phyloP scores from a whole-genome alignment of 148 eudicot genomes.

The Persicaria maculosa region DNA sequence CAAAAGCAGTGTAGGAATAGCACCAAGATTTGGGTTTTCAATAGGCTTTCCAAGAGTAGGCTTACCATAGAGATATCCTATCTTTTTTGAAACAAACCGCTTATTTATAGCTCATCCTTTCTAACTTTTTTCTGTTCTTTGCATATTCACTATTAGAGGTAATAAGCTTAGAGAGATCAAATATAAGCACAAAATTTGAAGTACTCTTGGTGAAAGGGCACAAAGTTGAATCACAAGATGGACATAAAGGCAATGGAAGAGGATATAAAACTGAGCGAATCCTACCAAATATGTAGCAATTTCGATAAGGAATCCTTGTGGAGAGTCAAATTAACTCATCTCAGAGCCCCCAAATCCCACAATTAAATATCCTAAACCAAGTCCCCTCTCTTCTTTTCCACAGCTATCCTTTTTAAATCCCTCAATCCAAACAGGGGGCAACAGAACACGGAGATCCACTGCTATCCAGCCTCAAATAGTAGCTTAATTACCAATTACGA shows the following conservation, averaged over 20 bases:
- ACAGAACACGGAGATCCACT: constrained; percentile 2
- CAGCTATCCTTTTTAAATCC: too few relatives aligned
- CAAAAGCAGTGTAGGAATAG: neutral
- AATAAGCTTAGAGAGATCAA: constrained; percentile 6
- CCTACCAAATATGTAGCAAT: neutral
- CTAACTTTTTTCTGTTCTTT: constrained; percentile 8
- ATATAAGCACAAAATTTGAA: neutral
- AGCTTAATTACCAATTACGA: neutral
- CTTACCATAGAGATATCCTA: neutral
- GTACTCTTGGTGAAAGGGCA: neutral
- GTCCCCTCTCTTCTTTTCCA: neutral
- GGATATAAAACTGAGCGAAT: neutral
- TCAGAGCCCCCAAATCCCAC: neutral
- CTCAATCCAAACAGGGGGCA: too few relatives aligned
- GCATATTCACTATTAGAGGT: neutral
- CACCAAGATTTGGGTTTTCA: neutral
- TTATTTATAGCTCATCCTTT: neutral
- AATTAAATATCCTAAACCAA: neutral
- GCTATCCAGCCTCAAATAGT: neutral
- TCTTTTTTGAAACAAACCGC: neutral
- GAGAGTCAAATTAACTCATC: neutral
- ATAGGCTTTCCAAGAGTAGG: neutral
- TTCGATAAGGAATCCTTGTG: neutral
- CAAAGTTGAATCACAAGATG: neutral
- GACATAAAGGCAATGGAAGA: neutral